Evolutionary conservation across 148 eudicot species (phyloP).

Genomic region (Spergularia marina): DNA sequence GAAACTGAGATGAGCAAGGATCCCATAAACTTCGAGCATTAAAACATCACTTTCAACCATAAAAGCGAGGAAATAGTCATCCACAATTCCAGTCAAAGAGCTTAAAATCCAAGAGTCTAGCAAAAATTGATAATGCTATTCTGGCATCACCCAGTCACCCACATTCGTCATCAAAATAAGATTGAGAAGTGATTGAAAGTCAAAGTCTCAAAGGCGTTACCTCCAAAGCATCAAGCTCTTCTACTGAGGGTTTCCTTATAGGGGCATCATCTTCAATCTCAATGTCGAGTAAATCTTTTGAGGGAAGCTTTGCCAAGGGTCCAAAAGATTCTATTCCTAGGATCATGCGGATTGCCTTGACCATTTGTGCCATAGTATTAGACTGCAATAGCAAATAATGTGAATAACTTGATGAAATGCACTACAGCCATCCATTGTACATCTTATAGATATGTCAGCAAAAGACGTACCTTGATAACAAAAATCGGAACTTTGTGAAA

Average conservation of each 20-base stretch:
- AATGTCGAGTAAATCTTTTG: slow-evolving; percentile 46
- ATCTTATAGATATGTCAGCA: slow-evolving; percentile 10
- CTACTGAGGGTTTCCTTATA: slow-evolving; percentile 72
- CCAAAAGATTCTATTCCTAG: slow-evolving; percentile 59
- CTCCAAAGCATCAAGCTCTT: slow-evolving; percentile 99
- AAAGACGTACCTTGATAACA: slow-evolving; percentile 65
- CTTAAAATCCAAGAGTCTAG: not conserved
- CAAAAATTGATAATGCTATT: not conserved
- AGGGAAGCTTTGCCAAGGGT: slow-evolving; percentile 36
- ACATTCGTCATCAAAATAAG: not conserved
- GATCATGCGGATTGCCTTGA: slow-evolving; percentile 92
- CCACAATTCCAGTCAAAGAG: not conserved
- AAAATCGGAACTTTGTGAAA: slow-evolving; percentile 89
- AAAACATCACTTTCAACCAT: too few species aligned
- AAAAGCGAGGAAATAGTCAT: not conserved
- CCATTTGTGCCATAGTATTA: slow-evolving; percentile 95
- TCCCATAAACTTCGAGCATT: not conserved
- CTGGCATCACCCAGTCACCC: not conserved
- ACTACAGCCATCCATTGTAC: not conserved
- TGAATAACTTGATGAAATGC: not conserved
- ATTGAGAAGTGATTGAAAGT: not conserved
- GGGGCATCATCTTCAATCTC: slow-evolving; percentile 90
- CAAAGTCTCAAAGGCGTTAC: slow-evolving; percentile 28
- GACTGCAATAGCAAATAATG: slow-evolving; percentile 50
- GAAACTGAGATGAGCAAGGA: not conserved